phyloP scores from a whole-genome alignment of 768 basidiomycete genomes.

The Nidularia sp. region DNA sequence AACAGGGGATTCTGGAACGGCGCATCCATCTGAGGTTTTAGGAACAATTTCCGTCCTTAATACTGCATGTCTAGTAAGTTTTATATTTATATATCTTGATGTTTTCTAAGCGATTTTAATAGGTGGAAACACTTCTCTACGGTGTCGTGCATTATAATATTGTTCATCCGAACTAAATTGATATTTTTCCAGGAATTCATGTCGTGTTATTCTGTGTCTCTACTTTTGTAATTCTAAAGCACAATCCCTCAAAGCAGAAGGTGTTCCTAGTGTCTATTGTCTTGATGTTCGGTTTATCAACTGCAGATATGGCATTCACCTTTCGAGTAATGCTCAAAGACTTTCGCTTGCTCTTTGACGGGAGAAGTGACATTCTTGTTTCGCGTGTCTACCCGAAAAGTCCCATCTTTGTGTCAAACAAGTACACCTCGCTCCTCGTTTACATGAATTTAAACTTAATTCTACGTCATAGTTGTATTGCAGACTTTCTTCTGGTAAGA shows the following conservation, averaged over 20 bases:
- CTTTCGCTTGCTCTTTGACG: not conserved
- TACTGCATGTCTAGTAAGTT: no score
- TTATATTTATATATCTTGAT: no score
- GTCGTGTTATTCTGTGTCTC: conserved; percentile 22
- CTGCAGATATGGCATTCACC: not conserved
- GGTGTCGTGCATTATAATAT: conserved; percentile 9
- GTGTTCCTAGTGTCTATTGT: not conserved
- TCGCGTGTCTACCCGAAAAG: not conserved
- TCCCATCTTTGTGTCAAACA: not conserved
- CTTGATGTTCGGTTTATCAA: not conserved
- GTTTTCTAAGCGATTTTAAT: no score
- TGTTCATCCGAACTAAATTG: not conserved
- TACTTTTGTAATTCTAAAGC: not conserved
- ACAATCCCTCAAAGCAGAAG: not conserved
- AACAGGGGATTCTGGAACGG: no score
- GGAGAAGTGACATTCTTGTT: not conserved
- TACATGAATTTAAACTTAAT: not conserved
- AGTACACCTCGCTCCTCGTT: not conserved
- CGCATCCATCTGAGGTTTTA: no score
- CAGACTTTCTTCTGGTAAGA: not conserved
- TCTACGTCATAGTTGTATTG: not conserved
- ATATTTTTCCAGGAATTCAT: conserved; percentile 17
- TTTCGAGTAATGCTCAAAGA: not conserved
- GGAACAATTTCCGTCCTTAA: no score
- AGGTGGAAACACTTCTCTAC: conserved; percentile 24